These are phyloP conservation scores for Turnera subulata DNA, from an alignment of 345 rosid genomes.

Conservation along the genomic window DNA sequence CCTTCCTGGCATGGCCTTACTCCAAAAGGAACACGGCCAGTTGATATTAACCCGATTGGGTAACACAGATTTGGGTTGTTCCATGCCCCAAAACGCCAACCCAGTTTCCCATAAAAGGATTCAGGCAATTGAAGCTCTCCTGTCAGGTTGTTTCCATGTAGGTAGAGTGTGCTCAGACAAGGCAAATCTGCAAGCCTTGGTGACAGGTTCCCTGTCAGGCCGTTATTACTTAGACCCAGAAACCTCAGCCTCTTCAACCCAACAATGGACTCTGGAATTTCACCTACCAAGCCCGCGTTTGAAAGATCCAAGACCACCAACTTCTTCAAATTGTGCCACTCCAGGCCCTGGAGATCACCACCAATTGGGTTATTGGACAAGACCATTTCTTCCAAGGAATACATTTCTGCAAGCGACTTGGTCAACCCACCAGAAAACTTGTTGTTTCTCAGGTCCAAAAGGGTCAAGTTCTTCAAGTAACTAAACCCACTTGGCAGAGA, in stretches of 20 bases:
- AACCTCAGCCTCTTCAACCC: conserved; percentile 66
- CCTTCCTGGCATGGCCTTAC: conserved; percentile 54
- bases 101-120: conserved; percentile 56
- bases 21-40: conserved; percentile 49
- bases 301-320: conserved; percentile 68
- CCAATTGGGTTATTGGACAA: conserved; percentile 60
- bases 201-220: conserved; percentile 51
- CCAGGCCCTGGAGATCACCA: conserved; percentile 42
- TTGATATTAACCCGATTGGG: conserved; percentile 30
- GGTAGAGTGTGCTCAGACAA: conserved; percentile 51
- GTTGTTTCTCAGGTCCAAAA: conserved; percentile 76
- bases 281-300: conserved; percentile 47
- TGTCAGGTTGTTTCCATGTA: conserved; percentile 74
- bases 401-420: conserved; percentile 49
- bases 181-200: conserved; percentile 63
- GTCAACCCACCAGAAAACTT: conserved; percentile 62
- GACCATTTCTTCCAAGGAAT: conserved; percentile 57
- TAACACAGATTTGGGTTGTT: conserved; percentile 78
- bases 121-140: conserved; percentile 64
- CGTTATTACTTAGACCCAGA: conserved; percentile 70
- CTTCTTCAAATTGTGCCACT: conserved; percentile 55
- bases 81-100: conserved; percentile 87
- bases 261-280: conserved; percentile 55
- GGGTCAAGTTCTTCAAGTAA: conserved; percentile 57
- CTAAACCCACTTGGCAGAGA: conserved; percentile 44